A percentile compares a stretch with the other conserved stretches of the same genome.
Evolutionary conservation across 768 basidiomycete genomes (phyloP).

Genomic region (Mycena polygramma): DNA sequence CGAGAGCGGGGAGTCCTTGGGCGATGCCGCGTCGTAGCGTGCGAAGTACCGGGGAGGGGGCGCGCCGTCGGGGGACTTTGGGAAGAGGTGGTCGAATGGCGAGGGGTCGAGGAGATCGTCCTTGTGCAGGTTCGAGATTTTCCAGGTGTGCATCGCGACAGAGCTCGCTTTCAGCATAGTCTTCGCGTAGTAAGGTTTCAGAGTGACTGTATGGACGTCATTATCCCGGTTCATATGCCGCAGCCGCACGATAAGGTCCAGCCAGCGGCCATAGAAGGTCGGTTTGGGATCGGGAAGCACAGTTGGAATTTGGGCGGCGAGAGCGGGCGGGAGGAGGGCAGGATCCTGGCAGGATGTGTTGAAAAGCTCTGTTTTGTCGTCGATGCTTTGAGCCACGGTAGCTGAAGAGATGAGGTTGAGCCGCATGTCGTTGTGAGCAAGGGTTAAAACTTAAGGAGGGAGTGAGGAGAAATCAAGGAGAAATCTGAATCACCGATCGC

Average conservation of each 20-base stretch:
- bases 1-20: slow-evolving; percentile 27
- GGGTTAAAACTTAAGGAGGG: no score
- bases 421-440: slow-evolving; percentile 9
- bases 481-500: no score
- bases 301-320: slow-evolving; percentile 20
- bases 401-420: slow-evolving; percentile 18
- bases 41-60: slow-evolving; percentile 20
- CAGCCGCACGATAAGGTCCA: slow-evolving; percentile 27
- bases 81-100: slow-evolving; percentile 30
- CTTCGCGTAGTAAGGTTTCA: slow-evolving; percentile 24
- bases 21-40: slow-evolving; percentile 25
- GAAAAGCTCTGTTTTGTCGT: slow-evolving; percentile 16
- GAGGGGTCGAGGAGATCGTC: slow-evolving; percentile 27
- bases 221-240: slow-evolving; percentile 13
- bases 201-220: slow-evolving; percentile 14
- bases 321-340: slow-evolving; percentile 14
- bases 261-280: slow-evolving; percentile 24
- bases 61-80: background rate
- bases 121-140: slow-evolving; percentile 20
- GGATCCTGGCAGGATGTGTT: slow-evolving; percentile 6
- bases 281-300: slow-evolving; percentile 10
- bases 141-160: slow-evolving; percentile 27
- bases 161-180: slow-evolving; percentile 22
- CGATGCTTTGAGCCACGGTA: slow-evolving; percentile 25
- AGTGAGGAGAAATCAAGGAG: no score